These are phyloP conservation scores for Torulaspora microellipsoides DNA, from an alignment of 805 yeast genomes.

Conservation along the genomic window DNA sequence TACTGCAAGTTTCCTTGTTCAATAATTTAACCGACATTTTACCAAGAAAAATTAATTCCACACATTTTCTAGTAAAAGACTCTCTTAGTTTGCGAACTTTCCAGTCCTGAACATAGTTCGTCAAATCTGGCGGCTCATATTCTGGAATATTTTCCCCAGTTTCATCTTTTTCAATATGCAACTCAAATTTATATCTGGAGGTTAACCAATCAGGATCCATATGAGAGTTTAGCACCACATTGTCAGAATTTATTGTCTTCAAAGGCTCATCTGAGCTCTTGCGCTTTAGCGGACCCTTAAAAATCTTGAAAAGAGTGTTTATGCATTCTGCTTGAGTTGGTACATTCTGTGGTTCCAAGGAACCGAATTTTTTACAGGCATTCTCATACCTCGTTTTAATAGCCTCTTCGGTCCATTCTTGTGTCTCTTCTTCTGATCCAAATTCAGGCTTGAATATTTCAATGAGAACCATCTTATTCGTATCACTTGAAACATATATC, in stretches of 20 bases:
- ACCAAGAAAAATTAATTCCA: slow-evolving; percentile 49
- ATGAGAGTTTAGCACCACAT: slow-evolving; percentile 50
- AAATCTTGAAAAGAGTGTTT: slow-evolving; percentile 54
- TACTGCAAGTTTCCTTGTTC: slow-evolving; percentile 6
- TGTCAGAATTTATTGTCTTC: slow-evolving; percentile 52
- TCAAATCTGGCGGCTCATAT: slow-evolving; percentile 48
- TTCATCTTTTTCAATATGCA: slow-evolving; percentile 28
- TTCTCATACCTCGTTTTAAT: slow-evolving; percentile 50
- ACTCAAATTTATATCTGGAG: slow-evolving; percentile 43
- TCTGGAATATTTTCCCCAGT: slow-evolving; percentile 21
- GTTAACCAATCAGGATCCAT: slow-evolving; percentile 52
- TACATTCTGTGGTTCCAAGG: slow-evolving; percentile 21
- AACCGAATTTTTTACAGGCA: slow-evolving; percentile 29
- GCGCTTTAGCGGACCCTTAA: slow-evolving; percentile 58
- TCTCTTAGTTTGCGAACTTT: slow-evolving; percentile 40
- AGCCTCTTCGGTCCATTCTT: slow-evolving; percentile 43
- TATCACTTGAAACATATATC: slow-evolving; percentile 42
- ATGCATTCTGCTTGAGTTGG: slow-evolving; percentile 61
- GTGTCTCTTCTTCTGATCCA: slow-evolving; percentile 39
- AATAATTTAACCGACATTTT: slow-evolving; percentile 27
- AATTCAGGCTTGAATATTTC: slow-evolving; percentile 53
- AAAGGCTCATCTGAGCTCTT: slow-evolving; percentile 41
- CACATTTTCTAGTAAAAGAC: slow-evolving; percentile 47
- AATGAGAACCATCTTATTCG: slow-evolving; percentile 47
- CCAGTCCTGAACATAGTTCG: slow-evolving; percentile 30